Evolutionary conservation across 2,329 filamentous ascomycete species (phyloP).

Genomic region (Colletotrichum lindemuthianum): DNA sequence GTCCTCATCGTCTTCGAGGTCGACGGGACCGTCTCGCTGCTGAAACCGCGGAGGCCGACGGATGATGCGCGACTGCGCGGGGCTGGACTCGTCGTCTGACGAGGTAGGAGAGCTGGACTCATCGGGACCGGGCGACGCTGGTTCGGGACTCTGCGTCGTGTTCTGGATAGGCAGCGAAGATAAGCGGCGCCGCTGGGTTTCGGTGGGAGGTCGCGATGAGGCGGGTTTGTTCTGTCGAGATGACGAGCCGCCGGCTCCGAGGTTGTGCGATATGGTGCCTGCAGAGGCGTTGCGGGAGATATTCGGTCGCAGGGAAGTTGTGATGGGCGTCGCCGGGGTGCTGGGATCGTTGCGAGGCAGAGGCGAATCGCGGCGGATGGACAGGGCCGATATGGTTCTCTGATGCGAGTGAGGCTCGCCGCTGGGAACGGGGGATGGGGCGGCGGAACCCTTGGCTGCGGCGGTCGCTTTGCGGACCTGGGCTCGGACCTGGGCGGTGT

Average conservation of each 20-base stretch:
- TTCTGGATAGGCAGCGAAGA: conserved; percentile 56
- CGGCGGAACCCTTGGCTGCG: conserved; percentile 64
- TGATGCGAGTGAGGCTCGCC: conserved; percentile 52
- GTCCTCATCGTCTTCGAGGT: conserved; percentile 52
- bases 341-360: conserved; percentile 58
- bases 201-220: conserved; percentile 38
- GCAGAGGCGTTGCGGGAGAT: conserved; percentile 60
- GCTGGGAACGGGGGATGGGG: conserved; percentile 66
- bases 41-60: conserved; percentile 66
- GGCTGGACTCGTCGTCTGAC: conserved; percentile 60
- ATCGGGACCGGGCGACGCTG: conserved; percentile 46
- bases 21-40: conserved; percentile 34
- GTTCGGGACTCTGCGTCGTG: conserved; percentile 36
- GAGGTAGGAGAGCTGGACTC: conserved; percentile 53
- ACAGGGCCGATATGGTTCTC: conserved; percentile 63
- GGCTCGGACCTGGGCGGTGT: conserved; percentile 88
- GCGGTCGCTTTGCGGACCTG: conserved; percentile 83
- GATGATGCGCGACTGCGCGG: conserved; percentile 69
- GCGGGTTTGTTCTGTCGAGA: conserved; percentile 41
- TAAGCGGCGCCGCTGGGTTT: conserved; percentile 52
- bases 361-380: conserved; percentile 68
- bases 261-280: conserved; percentile 49
- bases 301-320: conserved; percentile 54
- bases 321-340: conserved; percentile 54
- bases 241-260: conserved; percentile 43